These are phyloP conservation scores for Linderniella brevidens DNA, from an alignment of 257 asterid genomes.

Conservation along the genomic window DNA sequence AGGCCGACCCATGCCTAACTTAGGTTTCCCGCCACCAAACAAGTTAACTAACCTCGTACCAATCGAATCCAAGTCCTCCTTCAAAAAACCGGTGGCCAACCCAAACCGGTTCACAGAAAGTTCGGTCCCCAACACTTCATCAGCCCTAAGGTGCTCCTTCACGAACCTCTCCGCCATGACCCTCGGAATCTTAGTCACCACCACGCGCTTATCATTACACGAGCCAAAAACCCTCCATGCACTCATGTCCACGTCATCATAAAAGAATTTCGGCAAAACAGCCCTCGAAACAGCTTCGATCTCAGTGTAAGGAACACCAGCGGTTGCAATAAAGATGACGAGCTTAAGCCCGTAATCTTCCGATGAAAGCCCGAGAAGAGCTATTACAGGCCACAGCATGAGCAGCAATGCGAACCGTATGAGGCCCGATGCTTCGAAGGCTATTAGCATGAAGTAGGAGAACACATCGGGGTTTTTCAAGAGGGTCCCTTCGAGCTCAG, in stretches of 20 bases:
- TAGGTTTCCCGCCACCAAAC: constrained; percentile 26
- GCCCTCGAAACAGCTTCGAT: constrained; percentile 65
- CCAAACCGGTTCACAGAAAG: constrained; percentile 45
- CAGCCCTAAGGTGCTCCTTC: constrained; percentile 57
- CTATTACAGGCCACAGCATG: constrained; percentile 43
- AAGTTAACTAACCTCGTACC: constrained; percentile 14
- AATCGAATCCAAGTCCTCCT: constrained; percentile 21
- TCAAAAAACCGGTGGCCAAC: constrained; percentile 41
- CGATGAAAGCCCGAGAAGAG: constrained; percentile 21
- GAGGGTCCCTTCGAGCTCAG: constrained; percentile 66
- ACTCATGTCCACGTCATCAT: constrained; percentile 45
- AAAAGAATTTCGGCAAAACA: constrained; percentile 61
- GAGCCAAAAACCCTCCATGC: constrained; percentile 51
- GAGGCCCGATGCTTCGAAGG: constrained; percentile 76
- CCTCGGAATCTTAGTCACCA: constrained; percentile 59
- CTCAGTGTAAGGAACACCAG: constrained; percentile 31
- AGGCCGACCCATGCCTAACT: constrained; percentile 42
- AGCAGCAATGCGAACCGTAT: constrained; percentile 44
- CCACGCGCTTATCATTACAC: constrained; percentile 22
- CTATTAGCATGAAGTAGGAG: constrained; percentile 74
- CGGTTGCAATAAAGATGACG: constrained; percentile 43
- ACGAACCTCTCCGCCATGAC: constrained; percentile 73
- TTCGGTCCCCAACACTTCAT: constrained; percentile 47
- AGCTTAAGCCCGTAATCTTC: constrained; percentile 51
- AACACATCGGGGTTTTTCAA: constrained; percentile 42